Evolutionary conservation across 73 alveolate species (phyloP), one percentile per base, ranked within the genome.

Genomic region (Paramecium sonneborni): DNA sequence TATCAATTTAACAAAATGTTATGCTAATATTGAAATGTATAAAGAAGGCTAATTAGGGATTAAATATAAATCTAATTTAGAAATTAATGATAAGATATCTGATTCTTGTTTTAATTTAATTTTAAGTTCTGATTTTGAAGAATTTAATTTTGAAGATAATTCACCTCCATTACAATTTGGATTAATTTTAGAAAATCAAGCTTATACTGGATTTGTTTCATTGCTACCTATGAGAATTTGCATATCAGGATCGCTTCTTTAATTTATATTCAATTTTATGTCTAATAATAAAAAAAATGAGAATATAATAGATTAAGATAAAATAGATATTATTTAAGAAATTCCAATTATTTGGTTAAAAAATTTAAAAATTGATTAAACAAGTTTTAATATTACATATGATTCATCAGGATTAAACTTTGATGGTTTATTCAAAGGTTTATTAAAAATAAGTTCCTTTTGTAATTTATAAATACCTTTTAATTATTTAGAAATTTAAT

Each of bases 381-480:
- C 87, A 14, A 39, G 32, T 10, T 39, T 79, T 0, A 79, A 43
- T 43, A 62, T 79, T 23, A 79, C 76, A 11, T 79, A 79, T 43
- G 90, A 79, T 79, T 79, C 90, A 79, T 20, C 20, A 4, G 90
- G 90, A 38, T 23, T 79, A 14, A 43, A 43, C 15, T 12, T 79
- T 8, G 72, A 79, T 79, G 90, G 48, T 23, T 30, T 79, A 26
- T 46, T 79, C 1, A 79, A 79, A 79, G 90, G 69, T 2, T 79
- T 79, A 46, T 23, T 79, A 34, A 38, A 24, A 44, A 18, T 79
- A 11, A 20, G 90, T 46, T 79, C 90, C 39, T 79, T 79, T 79
- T 14, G 55, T 6, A 62, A 62, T 62, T 26, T 62, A 62, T 32
- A 62, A 30, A 62, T 62, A 26, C 14, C 84, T n/a, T 5, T 46